Conservation (phyloP, 2,329 filamentous ascomycete genomes). For the Purpureocillium takamizusanense region DNA sequence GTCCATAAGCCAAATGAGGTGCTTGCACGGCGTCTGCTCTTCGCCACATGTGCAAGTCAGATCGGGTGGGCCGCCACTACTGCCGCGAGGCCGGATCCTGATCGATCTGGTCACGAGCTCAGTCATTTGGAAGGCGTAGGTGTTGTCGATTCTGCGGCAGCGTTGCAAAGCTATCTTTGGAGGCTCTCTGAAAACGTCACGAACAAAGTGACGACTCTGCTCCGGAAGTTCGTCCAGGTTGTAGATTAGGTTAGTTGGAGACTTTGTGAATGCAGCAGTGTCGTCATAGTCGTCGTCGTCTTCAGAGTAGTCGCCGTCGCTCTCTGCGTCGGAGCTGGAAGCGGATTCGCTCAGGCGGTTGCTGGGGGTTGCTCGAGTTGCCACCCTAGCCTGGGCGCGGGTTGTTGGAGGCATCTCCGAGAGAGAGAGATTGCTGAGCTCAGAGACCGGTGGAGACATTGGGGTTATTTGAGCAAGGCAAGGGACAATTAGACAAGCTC, state of each 20-base stretch:
- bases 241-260: constrained; percentile 31
- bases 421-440: constrained; percentile 19
- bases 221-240: constrained; percentile 27
- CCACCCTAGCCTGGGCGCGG: constrained; percentile 7
- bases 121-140: constrained; percentile 47
- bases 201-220: constrained; percentile 26
- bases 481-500: neutral
- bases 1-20: constrained; percentile 47
- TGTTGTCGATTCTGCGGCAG: constrained; percentile 36
- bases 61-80: constrained; percentile 25
- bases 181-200: constrained; percentile 36
- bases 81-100: constrained; percentile 33
- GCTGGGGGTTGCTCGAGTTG: constrained; percentile 3
- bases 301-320: constrained; percentile 20
- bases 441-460: constrained; percentile 17
- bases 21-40: constrained; percentile 33
- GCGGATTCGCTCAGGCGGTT: constrained; percentile 10
- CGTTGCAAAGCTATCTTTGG: constrained; percentile 40
- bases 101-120: constrained; percentile 44
- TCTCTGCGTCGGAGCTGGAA: constrained; percentile 17
- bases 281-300: constrained; percentile 21
- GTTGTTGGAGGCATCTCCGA: constrained; percentile 18
- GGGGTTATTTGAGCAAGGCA: neutral
- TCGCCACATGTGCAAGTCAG: constrained; percentile 38
- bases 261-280: constrained; percentile 19